phyloP scores from a whole-genome alignment of 2,329 filamentous ascomycete species.

The Cladosporium sp. region DNA sequence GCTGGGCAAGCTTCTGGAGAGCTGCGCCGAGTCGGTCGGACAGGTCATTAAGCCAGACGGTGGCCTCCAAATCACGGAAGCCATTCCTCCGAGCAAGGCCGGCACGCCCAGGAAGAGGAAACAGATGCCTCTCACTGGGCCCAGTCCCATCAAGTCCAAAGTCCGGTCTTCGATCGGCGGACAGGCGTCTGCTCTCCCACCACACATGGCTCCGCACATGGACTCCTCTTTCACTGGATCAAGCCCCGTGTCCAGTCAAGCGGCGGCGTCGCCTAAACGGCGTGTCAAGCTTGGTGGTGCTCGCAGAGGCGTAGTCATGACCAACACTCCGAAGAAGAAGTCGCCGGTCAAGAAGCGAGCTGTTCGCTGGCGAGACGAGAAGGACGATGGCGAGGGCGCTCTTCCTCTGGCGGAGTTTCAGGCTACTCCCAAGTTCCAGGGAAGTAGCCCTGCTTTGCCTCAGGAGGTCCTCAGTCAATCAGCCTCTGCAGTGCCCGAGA shows the following conservation, averaged over 20 bases:
- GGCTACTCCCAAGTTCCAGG: constrained; percentile 67
- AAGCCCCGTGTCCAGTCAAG: constrained; percentile 24
- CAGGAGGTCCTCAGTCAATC: constrained; percentile 28
- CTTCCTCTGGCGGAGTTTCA: constrained; percentile 71
- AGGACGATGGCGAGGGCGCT: constrained; percentile 62
- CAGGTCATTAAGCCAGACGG: constrained; percentile 91
- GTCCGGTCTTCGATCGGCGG: constrained; percentile 26
- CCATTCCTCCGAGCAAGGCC: constrained; percentile 62
- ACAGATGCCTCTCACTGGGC: constrained; percentile 39
- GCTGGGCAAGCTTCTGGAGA: constrained; percentile 70
- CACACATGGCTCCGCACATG: constrained; percentile 21
- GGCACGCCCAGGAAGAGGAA: constrained; percentile 72
- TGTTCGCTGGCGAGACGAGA: constrained; percentile 90
- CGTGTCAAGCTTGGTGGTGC: constrained; percentile 54
- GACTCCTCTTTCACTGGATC: constrained; percentile 14
- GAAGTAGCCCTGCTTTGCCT: constrained; percentile 44
- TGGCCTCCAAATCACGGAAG: constrained; percentile 53
- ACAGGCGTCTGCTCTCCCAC: constrained; percentile 18
- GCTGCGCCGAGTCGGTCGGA: constrained; percentile 65
- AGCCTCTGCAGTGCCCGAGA: background rate
- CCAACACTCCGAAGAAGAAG: constrained; percentile 67
- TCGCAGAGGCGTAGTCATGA: constrained; percentile 60
- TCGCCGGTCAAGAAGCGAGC: constrained; percentile 62
- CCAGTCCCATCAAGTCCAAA: constrained; percentile 44
- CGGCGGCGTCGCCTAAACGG: constrained; percentile 73